Evolutionary conservation across 2,329 filamentous ascomycete genomes (phyloP).

Genomic region (Sporothrix variecibatus): DNA sequence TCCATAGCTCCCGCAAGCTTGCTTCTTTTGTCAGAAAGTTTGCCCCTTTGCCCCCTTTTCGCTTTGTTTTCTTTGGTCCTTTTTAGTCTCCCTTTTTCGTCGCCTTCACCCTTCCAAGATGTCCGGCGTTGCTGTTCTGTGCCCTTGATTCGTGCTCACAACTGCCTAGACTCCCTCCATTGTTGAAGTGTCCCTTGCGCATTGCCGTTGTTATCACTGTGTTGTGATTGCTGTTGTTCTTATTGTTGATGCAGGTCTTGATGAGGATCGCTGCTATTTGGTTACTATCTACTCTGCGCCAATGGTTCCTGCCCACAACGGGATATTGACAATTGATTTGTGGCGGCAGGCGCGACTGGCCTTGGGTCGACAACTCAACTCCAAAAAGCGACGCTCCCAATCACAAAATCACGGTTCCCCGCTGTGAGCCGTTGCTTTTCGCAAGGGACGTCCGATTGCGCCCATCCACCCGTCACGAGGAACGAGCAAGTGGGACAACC

Average conservation of each 20-base stretch:
- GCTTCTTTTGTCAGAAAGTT: neutral
- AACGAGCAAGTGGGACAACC: neutral
- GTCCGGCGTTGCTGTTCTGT: neutral
- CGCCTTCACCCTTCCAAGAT: neutral
- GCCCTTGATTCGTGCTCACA: conserved; percentile 2
- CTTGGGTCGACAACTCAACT: neutral
- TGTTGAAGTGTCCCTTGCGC: too few relatives aligned
- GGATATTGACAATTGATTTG: neutral
- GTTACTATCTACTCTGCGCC: neutral
- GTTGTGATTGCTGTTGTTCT: neutral
- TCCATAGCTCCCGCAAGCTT: neutral
- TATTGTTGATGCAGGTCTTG: conserved; percentile 7
- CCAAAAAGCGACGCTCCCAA: neutral
- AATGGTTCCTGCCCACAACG: neutral
- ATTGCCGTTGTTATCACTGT: neutral
- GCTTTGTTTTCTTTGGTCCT: neutral
- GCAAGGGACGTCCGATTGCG: neutral
- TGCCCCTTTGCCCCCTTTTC: neutral
- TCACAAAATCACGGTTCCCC: neutral
- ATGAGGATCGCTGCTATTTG: conserved; percentile 17
- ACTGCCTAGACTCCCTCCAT: neutral
- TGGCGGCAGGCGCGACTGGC: neutral
- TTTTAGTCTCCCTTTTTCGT: conserved; percentile 6
- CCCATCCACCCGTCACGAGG: conserved; percentile 8
- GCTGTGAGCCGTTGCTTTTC: neutral